These are phyloP conservation scores for Gaertneriomyces sp. DNA, from an alignment of 192 early-diverging fungal genomes.

Conservation along the genomic window DNA sequence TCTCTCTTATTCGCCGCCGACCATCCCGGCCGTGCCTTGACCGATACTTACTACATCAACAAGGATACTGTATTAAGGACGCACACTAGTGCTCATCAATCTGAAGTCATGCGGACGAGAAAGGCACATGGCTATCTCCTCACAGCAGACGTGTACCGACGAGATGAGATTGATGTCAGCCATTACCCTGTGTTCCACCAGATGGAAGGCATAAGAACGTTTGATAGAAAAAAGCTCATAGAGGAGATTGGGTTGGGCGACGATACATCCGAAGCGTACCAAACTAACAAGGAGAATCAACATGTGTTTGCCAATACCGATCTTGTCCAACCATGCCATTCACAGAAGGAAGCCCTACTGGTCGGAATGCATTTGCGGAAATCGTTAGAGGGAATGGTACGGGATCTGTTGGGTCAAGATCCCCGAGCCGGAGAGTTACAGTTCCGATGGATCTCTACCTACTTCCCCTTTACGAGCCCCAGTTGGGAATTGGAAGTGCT, in stretches of 20 bases:
- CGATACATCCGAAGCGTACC: background rate
- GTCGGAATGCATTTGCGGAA: constrained; percentile 71
- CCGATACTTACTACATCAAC: constrained; percentile 95
- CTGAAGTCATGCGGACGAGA: constrained; percentile 64
- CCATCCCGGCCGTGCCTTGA: constrained; percentile 75
- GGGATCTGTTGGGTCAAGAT: constrained; percentile 63
- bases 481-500: constrained; percentile 96
- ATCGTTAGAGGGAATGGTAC: constrained; percentile 80
- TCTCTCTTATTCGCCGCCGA: constrained; percentile 74
- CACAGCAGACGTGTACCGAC: constrained; percentile 95
- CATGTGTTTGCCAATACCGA: constrained; percentile 52
- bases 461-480: constrained; percentile 94
- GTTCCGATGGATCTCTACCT: constrained; percentile 91
- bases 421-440: constrained; percentile 45
- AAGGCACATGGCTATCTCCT: constrained; percentile 54
- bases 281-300: too few relatives aligned
- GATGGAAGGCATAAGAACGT: constrained; percentile 88
- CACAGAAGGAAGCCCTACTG: constrained; percentile 49
- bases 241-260: constrained; percentile 7
- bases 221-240: constrained; percentile 40
- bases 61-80: constrained; percentile 72
- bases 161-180: constrained; percentile 92
- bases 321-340: constrained; percentile 64
- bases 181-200: constrained; percentile 99
- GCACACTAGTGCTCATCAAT: constrained; percentile 94